These are phyloP conservation scores for Tolypocladium capitatum DNA, from an alignment of 2,329 filamentous ascomycete species.

Conservation along the genomic window DNA sequence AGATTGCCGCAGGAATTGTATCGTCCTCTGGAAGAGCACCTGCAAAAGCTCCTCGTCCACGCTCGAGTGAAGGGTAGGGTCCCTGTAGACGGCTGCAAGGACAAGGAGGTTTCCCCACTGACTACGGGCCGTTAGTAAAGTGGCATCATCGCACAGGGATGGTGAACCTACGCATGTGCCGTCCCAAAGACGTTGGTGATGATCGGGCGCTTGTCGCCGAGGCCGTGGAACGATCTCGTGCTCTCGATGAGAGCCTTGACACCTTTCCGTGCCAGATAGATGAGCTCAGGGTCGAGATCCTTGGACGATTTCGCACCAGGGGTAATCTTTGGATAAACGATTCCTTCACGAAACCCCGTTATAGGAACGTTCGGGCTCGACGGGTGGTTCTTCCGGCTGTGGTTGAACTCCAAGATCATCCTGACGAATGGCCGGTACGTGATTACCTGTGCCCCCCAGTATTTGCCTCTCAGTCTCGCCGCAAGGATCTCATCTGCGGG, in stretches of 20 bases:
- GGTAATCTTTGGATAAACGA: slow-evolving; percentile 24
- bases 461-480: slow-evolving; percentile 81
- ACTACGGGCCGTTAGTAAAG: slow-evolving; percentile 29
- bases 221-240: slow-evolving; percentile 64
- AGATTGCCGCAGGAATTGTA: slow-evolving; percentile 59
- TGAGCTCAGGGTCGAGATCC: slow-evolving; percentile 31
- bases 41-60: slow-evolving; percentile 44
- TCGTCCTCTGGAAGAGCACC: slow-evolving; percentile 56
- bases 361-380: slow-evolving; percentile 19
- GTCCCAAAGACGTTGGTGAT: slow-evolving; percentile 96
- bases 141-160: not conserved
- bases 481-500: slow-evolving; percentile 66
- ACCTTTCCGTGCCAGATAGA: slow-evolving; percentile 45
- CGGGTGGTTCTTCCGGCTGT: slow-evolving; percentile 21
- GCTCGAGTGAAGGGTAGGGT: slow-evolving; percentile 44
- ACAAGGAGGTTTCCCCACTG: slow-evolving; percentile 96
- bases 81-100: slow-evolving; percentile 67
- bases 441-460: slow-evolving; percentile 84
- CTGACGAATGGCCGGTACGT: slow-evolving; percentile 67
- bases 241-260: slow-evolving; percentile 69
- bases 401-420: slow-evolving; percentile 38
- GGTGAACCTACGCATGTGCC: slow-evolving; percentile 70
- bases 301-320: slow-evolving; percentile 21
- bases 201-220: slow-evolving; percentile 54
- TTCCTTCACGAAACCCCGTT: slow-evolving; percentile 22